These are phyloP conservation scores for Suhomyces sp. DNA, from an alignment of 805 yeast genomes.

Conservation along the genomic window DNA sequence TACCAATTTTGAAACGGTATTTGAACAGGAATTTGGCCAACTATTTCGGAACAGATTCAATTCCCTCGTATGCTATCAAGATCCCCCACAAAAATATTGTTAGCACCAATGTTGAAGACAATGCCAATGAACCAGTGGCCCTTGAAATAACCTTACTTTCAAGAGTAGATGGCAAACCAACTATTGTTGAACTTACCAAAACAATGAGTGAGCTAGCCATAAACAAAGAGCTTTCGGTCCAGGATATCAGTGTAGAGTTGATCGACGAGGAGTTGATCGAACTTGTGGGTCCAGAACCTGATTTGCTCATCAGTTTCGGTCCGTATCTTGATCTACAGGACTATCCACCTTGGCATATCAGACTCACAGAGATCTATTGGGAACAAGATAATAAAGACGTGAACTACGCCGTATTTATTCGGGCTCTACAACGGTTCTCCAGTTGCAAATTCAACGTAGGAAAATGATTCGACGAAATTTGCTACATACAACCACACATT, in stretches of 20 bases:
- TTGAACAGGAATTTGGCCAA: slow-evolving; percentile 56
- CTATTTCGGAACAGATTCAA: slow-evolving; percentile 69
- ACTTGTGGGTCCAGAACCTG: slow-evolving; percentile 90
- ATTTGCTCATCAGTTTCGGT: slow-evolving; percentile 76
- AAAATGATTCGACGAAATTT: slow-evolving; percentile 39
- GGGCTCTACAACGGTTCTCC: slow-evolving; percentile 74
- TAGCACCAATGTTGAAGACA: slow-evolving; percentile 37
- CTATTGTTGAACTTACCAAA: slow-evolving; percentile 82
- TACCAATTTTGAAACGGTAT: slow-evolving; percentile 53
- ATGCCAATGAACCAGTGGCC: slow-evolving; percentile 39
- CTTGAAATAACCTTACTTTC: slow-evolving; percentile 68
- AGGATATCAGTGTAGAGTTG: slow-evolving; percentile 70
- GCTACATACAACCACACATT: not conserved
- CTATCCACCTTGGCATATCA: slow-evolving; percentile 96
- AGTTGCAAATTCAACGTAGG: slow-evolving; percentile 88
- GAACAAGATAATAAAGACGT: slow-evolving; percentile 82
- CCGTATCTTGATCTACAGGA: slow-evolving; percentile 90
- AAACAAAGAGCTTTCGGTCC: slow-evolving; percentile 54
- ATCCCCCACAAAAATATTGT: slow-evolving; percentile 65
- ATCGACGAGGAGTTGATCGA: slow-evolving; percentile 72
- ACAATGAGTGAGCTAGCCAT: slow-evolving; percentile 77
- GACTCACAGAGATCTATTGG: slow-evolving; percentile 88
- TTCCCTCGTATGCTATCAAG: slow-evolving; percentile 60
- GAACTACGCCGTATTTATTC: slow-evolving; percentile 75
- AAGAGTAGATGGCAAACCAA: slow-evolving; percentile 80